Evolutionary conservation across 2,329 filamentous ascomycete species (phyloP), one percentile per base, ranked within the genome.

Genomic region (Apiospora koreana): DNA sequence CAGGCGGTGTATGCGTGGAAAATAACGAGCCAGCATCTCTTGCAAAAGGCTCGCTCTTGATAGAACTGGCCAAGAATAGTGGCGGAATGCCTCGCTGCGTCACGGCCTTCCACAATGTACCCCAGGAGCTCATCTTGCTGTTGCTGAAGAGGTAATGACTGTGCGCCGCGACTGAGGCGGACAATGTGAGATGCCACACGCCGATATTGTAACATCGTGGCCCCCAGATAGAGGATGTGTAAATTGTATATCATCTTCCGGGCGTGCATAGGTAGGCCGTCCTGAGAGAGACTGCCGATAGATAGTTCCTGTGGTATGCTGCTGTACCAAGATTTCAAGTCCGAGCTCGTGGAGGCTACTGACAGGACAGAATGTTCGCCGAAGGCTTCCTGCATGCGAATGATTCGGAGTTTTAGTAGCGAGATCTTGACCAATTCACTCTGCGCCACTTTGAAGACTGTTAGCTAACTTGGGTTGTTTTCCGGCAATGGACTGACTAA

Each of bases 351-450:
- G 9, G 54, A 62, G 54, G 54, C 54, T 38, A 38, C 31, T n/a
- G 54, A 62, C 31, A 62, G 54, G 5, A 62, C 54, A 62, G 54
- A 38, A 38, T 62, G 54, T 21, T 62, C 54, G 54, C 54, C 54
- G 18, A 62, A 62, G 9, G 54, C 54, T 62, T 38, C 54, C 21
- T 62, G 28, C 54, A 38, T 62, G 54, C 31, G 31, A 6, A 62
- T 62, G 31, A 62, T 62, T 38, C 54, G 54, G 21, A 62, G 31
- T 62, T 62, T 38, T 18, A 62, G 6, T 14, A 38, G 18, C 18
- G 54, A 62, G 21, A 62, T 62, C 18, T 62, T 62, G 18, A 38
- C 54, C 18, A 62, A 2, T n/a, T 62, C 54, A 62, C 28, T 62
- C 10, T 62, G 28, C 16, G 28, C 50, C 6, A 31, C 50, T 58